phyloP scores from a whole-genome alignment of 768 basidiomycete species.

The Suillus discolor region DNA sequence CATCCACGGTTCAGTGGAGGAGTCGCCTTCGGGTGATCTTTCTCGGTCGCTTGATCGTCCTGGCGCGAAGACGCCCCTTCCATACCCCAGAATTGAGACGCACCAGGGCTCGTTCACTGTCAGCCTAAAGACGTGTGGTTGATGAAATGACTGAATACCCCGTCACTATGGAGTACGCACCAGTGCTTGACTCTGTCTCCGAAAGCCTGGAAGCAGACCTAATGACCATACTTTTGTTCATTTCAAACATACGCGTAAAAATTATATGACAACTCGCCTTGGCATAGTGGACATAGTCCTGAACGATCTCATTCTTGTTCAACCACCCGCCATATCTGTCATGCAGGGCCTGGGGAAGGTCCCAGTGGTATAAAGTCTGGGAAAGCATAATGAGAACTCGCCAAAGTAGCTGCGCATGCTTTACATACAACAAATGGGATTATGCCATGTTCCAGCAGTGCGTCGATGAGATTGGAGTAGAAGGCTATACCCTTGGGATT shows the following conservation, averaged over 20 bases:
- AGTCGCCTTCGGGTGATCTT: constrained; percentile 62
- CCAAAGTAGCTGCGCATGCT: neutral
- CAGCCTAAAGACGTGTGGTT: constrained; percentile 44
- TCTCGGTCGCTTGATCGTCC: constrained; percentile 66
- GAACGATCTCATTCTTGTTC: constrained; percentile 66
- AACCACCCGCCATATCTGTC: constrained; percentile 79
- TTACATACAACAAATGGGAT: constrained; percentile 64
- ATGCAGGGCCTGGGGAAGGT: constrained; percentile 73
- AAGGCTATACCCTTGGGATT: constrained; percentile 70
- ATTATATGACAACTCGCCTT: constrained; percentile 35
- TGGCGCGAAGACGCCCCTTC: constrained; percentile 70
- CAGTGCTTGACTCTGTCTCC: constrained; percentile 79
- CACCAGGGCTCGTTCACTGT: constrained; percentile 82
- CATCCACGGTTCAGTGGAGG: constrained; percentile 72
- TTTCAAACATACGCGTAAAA: constrained; percentile 10
- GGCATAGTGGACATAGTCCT: constrained; percentile 66
- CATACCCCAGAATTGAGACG: constrained; percentile 70
- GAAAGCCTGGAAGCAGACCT: constrained; percentile 75
- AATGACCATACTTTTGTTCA: neutral
- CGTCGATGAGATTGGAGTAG: constrained; percentile 74
- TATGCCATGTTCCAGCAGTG: constrained; percentile 61
- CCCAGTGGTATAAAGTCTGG: constrained; percentile 79
- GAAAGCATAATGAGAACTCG: neutral
- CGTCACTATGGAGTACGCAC: constrained; percentile 33
- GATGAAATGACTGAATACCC: constrained; percentile 19